Evolutionary conservation across 2,329 filamentous ascomycete species (phyloP), one percentile per base, ranked within the genome.

Genomic region (Fusarium haematococcum): DNA sequence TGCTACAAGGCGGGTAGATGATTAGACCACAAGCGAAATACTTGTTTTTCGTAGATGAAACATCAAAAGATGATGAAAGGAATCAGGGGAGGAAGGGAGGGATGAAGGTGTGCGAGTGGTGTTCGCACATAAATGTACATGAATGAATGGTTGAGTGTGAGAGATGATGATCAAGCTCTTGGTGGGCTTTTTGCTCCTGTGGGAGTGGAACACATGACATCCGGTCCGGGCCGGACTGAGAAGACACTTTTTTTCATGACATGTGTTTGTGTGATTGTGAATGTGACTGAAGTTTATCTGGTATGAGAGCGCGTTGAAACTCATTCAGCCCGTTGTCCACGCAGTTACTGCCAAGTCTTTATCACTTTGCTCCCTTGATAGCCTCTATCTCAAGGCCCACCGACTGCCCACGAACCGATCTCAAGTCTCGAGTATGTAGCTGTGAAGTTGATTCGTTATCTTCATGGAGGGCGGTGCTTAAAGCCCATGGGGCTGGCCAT

Each of bases 151-250:
- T 48, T n/a, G 56, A 45, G 35, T 33, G 52, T 59, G 68, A 73
- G 50, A 66, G 48, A 52, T 50, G 48, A 52, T 59, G 25, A 48
- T 52, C 16, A 48, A 52, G 52, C 43, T 63, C 30, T 56, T 63
- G 45, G 56, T 32, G 56, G 61, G 37, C 37, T 54, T 30, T n/a
- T 54, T 66, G 20, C 63, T 71, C 37, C 39, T 16, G 11, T 69
- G 54, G 62, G 63, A 57, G 27, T 45, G 39, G 54, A 74, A 72
- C 65, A 67, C 41, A 74, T 59, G 32, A 33, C 48, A 61, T 68
- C 72, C 73, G 48, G 37, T 54, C 56, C 18, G 23, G 30, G 45
- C 27, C 13, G 33, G 56, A 65, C 48, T 25, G 59, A 73, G 62
- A 65, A 27, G 33, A 37, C 62, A 11, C 18, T 52, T 37, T 48